These are phyloP conservation scores for Penicillium sp. DNA, from an alignment of 2,329 filamentous ascomycete genomes.

Conservation along the genomic window DNA sequence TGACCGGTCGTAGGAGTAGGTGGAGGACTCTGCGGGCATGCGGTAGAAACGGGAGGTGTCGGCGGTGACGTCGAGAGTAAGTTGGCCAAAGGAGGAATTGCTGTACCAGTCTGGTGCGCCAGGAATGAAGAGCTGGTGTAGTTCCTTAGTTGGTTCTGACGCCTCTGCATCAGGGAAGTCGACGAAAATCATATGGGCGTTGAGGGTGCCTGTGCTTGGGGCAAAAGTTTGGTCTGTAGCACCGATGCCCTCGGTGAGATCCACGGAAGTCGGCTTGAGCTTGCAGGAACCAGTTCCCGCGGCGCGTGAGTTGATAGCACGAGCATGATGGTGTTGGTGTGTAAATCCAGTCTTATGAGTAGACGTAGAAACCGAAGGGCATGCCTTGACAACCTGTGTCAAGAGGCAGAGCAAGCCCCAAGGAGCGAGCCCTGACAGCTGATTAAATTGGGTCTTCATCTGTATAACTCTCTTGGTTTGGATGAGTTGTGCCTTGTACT, in stretches of 20 bases:
- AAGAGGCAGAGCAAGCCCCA: background rate
- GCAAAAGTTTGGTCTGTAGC: background rate
- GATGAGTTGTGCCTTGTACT: background rate
- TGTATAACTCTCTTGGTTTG: background rate
- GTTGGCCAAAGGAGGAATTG: background rate
- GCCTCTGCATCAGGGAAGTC: background rate
- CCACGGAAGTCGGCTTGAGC: background rate
- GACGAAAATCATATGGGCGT: background rate
- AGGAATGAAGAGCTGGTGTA: background rate
- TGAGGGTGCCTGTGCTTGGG: background rate
- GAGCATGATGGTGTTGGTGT: background rate
- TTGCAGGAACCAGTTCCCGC: background rate
- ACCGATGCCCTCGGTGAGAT: background rate
- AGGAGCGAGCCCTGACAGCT: background rate
- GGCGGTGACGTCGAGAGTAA: background rate
- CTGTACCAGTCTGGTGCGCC: background rate
- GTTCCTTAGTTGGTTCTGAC: background rate
- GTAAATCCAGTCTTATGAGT: background rate
- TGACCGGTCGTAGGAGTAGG: background rate
- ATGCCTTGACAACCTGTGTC: background rate
- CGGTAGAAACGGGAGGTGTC: background rate
- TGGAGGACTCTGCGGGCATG: background rate
- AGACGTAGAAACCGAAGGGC: background rate
- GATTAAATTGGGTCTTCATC: background rate
- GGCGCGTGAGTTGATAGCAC: background rate